These are phyloP conservation scores for Polymyxa betae DNA, from an alignment of 208 protist genomes.

Conservation along the genomic window DNA sequence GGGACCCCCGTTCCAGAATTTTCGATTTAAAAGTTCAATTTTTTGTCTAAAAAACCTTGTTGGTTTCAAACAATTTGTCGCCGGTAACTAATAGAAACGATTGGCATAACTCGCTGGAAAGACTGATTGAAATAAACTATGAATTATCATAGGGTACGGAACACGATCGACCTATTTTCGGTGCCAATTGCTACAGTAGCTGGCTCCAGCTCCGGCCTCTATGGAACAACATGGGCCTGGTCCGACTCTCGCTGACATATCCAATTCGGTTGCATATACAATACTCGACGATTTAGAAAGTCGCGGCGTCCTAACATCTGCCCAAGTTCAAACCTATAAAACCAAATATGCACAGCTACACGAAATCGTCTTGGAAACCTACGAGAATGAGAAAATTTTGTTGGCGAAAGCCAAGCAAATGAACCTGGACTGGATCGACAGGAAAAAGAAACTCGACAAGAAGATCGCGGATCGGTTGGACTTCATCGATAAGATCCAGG, in stretches of 20 bases:
- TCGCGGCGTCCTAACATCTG: constrained; percentile 24
- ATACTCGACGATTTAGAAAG: constrained; percentile 17
- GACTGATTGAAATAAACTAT: too few species aligned
- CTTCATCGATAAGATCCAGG: constrained; percentile 19
- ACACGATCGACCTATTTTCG: too few species aligned
- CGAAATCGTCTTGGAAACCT: constrained; percentile 65
- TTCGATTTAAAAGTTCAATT: too few species aligned
- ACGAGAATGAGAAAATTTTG: constrained; percentile 68
- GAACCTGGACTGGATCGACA: constrained; percentile 55
- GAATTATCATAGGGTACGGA: too few species aligned
- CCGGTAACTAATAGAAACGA: too few species aligned
- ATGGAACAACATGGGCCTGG: too few species aligned
- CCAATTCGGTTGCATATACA: constrained; percentile 24
- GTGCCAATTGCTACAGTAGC: too few species aligned
- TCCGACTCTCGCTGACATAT: constrained; percentile 12
- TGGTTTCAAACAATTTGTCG: too few species aligned
- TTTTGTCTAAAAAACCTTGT: too few species aligned
- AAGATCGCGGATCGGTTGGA: neutral
- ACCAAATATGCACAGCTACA: constrained; percentile 68
- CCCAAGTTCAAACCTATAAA: constrained; percentile 63
- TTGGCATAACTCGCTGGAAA: too few species aligned
- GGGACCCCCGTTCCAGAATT: too few species aligned
- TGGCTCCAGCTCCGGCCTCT: too few species aligned
- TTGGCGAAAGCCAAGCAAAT: constrained; percentile 66
- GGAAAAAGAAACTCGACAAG: constrained; percentile 60